Evolutionary conservation across 2,329 filamentous ascomycete genomes (phyloP).

Genomic region (Diaporthe vaccinii): DNA sequence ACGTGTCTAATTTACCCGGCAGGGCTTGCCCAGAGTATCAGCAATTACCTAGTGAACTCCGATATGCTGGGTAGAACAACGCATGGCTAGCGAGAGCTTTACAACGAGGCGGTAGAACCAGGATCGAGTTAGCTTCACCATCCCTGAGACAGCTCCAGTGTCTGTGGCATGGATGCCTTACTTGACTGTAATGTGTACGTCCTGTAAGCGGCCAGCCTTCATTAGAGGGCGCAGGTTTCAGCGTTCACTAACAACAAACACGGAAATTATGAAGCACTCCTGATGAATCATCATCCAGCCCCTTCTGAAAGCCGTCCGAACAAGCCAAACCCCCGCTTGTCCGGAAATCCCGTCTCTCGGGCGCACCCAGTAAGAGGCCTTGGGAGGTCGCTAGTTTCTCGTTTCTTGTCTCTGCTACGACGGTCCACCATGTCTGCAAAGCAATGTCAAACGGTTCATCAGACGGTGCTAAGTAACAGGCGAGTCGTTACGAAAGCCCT

Average conservation of each 20-base stretch:
- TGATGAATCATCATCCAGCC: neutral
- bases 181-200: neutral
- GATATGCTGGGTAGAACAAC: neutral
- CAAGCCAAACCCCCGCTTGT: neutral
- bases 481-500: constrained; percentile 4
- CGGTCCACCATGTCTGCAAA: neutral
- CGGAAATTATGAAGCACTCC: neutral
- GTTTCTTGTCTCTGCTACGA: neutral
- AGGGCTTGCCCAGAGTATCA: neutral
- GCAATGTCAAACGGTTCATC: constrained; percentile 24
- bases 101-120: neutral
- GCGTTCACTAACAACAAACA: neutral
- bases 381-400: neutral
- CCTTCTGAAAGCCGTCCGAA: neutral
- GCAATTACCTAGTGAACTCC: no score
- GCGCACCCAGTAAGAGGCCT: neutral
- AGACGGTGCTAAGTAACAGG: constrained; percentile 21
- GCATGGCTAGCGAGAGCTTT: neutral
- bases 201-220: no score
- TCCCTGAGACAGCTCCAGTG: neutral
- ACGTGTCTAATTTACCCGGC: neutral
- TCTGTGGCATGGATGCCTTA: neutral
- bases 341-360: neutral
- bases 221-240: neutral
- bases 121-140: neutral